phyloP scores from a whole-genome alignment of 139 green algal genomes.

The Diplosphaera chodatii region DNA sequence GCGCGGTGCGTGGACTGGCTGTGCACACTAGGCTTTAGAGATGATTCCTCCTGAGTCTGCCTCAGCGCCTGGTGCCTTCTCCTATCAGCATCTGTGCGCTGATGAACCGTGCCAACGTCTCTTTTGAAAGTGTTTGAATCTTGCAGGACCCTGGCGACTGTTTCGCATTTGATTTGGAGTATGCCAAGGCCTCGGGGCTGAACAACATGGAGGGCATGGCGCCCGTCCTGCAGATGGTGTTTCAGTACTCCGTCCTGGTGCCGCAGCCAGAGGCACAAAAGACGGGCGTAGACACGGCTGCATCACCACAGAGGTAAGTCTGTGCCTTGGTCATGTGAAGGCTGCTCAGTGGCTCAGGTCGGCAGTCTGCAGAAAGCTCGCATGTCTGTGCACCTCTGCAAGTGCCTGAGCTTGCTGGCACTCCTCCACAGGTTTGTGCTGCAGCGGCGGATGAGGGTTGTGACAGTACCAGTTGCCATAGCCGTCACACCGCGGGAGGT shows the following conservation, averaged over 20 bases:
- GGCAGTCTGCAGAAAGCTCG: no score
- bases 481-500: constrained; percentile 38
- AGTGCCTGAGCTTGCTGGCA: no score
- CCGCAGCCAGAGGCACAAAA: constrained; percentile 3
- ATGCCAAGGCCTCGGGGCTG: constrained; percentile 31
- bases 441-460: constrained; percentile 49
- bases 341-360: no score
- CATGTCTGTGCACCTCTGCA: no score
- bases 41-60: no score
- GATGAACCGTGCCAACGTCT: no score
- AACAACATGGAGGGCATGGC: background rate
- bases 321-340: no score
- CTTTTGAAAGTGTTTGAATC: no score
- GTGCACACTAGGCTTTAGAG: no score
- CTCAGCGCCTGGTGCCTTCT: no score
- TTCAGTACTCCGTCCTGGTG: constrained; percentile 61
- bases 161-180: constrained; percentile 68
- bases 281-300: no score
- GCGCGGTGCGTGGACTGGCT: constrained; percentile 22
- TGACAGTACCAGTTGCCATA: constrained; percentile 35
- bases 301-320: background rate
- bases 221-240: constrained; percentile 52
- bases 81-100: no score
- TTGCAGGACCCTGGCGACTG: constrained; percentile 41
- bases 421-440: constrained; percentile 33